phyloP scores from a whole-genome alignment of 495 filamentous ascomycete genomes.

The Staphylotrichum longicolle region DNA sequence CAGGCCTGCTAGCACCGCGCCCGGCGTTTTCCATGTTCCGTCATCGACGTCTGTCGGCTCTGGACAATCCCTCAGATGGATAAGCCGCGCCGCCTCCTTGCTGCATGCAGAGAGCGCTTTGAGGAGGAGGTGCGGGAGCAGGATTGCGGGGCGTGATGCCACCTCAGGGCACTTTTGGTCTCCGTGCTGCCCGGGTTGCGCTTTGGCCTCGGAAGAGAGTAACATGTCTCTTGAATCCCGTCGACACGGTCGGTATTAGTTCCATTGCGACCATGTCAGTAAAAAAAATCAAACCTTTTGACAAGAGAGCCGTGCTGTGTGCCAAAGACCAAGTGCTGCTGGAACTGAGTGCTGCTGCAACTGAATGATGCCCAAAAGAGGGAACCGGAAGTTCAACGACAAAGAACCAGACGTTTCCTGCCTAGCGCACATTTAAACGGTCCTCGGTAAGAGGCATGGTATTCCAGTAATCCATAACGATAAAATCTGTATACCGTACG shows the following conservation, averaged over 20 bases:
- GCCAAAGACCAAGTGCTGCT: too few relatives aligned
- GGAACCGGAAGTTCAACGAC: neutral
- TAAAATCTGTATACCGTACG: too few relatives aligned
- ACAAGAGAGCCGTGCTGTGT: too few relatives aligned
- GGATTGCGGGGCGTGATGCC: constrained; percentile 8
- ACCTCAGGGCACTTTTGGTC: neutral
- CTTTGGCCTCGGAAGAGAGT: neutral
- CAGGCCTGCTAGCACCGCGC: neutral
- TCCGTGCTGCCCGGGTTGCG: neutral
- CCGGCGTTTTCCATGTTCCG: neutral
- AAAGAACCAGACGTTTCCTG: too few relatives aligned
- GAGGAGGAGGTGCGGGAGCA: neutral
- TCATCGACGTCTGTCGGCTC: too few relatives aligned
- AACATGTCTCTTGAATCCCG: too few relatives aligned
- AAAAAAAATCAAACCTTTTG: too few relatives aligned
- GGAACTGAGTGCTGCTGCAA: too few relatives aligned
- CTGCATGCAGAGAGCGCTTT: neutral
- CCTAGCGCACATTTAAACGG: too few relatives aligned
- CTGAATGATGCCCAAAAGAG: neutral
- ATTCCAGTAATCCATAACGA: too few relatives aligned
- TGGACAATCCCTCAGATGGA: neutral
- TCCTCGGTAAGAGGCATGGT: too few relatives aligned
- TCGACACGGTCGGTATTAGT: neutral
- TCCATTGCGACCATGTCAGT: neutral
- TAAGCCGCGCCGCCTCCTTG: constrained; percentile 3